Percentiles rank a stretch among this genome's conserved stretches.
phyloP scores from a whole-genome alignment of 805 yeast species.

The Wickerhamiella vanderwaltii region DNA sequence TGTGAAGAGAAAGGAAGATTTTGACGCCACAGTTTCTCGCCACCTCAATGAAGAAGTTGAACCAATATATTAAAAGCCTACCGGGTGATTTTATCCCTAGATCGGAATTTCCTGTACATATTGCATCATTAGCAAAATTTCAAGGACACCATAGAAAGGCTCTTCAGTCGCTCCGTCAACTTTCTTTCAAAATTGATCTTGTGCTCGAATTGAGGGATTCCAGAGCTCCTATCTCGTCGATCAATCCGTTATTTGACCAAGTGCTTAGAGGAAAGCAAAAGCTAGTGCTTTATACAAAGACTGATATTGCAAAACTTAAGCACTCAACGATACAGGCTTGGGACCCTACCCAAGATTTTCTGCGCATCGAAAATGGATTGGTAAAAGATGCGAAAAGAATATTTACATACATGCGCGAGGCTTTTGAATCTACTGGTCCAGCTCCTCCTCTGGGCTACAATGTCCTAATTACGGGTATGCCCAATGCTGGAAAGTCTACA shows the following conservation, averaged over 20 bases:
- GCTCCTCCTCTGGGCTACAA: slow-evolving; percentile 77
- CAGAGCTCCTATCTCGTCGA: slow-evolving; percentile 76
- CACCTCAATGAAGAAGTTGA: neutral
- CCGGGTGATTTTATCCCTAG: slow-evolving; percentile 37
- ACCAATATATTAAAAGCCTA: neutral
- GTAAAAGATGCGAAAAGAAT: slow-evolving; percentile 39
- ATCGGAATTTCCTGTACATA: slow-evolving; percentile 56
- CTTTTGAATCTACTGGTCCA: slow-evolving; percentile 37
- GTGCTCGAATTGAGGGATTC: slow-evolving; percentile 79
- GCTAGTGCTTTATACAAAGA: slow-evolving; percentile 65
- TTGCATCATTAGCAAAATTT: slow-evolving; percentile 60
- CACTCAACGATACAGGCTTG: slow-evolving; percentile 32
- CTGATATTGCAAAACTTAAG: slow-evolving; percentile 45
- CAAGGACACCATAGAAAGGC: slow-evolving; percentile 88
- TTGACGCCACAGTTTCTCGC: neutral
- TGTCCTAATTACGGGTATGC: slow-evolving; percentile 80
- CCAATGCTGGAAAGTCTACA: slow-evolving; percentile 94
- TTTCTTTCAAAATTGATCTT: slow-evolving; percentile 71
- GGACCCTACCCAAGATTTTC: slow-evolving; percentile 40
- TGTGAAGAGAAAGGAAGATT: neutral
- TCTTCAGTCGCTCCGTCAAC: slow-evolving; percentile 46
- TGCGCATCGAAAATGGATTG: slow-evolving; percentile 48
- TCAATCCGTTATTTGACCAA: slow-evolving; percentile 66
- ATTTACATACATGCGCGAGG: slow-evolving; percentile 37
- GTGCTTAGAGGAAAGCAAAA: slow-evolving; percentile 43